Percentiles rank a stretch among this genome's conserved stretches.
Conservation (phyloP, 352 stramenopile genomes). For the Phytophthora tentaculata region DNA sequence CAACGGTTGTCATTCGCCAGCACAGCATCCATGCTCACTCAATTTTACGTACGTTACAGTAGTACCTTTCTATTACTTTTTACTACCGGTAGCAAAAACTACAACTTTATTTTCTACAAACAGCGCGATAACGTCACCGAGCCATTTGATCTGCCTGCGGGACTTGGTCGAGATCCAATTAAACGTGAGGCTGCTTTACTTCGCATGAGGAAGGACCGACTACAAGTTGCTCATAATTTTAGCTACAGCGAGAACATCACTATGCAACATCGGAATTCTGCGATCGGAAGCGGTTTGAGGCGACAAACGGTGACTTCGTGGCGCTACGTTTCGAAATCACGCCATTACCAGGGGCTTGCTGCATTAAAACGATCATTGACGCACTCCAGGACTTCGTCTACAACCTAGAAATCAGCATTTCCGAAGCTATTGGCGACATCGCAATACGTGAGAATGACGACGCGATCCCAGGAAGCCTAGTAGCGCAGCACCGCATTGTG, state of each 20-base stretch:
- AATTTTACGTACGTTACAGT: constrained; percentile 27
- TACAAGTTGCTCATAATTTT: constrained; percentile 31
- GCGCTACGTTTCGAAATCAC: constrained; percentile 43
- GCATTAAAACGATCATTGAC: constrained; percentile 41
- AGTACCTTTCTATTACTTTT: background rate
- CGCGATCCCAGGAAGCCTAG: constrained; percentile 21
- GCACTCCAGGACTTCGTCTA: constrained; percentile 43
- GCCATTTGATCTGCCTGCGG: constrained; percentile 25
- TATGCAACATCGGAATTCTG: constrained; percentile 27
- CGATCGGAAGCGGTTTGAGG: constrained; percentile 45
- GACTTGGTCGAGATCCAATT: constrained; percentile 13
- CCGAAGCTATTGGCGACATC: constrained; percentile 44
- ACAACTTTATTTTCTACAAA: background rate
- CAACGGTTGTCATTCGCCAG: constrained; percentile 26
- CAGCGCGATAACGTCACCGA: constrained; percentile 18
- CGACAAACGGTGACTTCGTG: constrained; percentile 35
- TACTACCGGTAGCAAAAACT: background rate
- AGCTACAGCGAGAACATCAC: constrained; percentile 21
- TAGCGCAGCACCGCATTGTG: constrained; percentile 44
- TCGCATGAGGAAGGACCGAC: constrained; percentile 27
- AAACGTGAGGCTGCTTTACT: constrained; percentile 15
- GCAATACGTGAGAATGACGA: constrained; percentile 58
- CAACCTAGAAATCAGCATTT: constrained; percentile 56
- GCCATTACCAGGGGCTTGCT: constrained; percentile 33
- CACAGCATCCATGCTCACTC: constrained; percentile 24